These are phyloP conservation scores for Dryas octopetala DNA, from an alignment of 306 rosid species.

Conservation along the genomic window DNA sequence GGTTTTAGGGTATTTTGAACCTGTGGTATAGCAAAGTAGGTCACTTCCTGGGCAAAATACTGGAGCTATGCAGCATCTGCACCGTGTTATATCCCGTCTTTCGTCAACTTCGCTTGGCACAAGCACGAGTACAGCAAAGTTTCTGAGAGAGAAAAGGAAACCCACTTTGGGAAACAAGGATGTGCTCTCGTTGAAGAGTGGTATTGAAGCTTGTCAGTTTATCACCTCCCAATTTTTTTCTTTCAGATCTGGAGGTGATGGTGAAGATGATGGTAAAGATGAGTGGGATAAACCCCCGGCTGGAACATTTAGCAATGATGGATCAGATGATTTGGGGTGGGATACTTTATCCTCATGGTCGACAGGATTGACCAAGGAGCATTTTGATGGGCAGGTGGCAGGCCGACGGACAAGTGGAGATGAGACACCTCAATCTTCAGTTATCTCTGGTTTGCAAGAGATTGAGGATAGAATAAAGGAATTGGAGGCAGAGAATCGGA, in stretches of 20 bases:
- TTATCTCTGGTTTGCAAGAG: conserved; percentile 45
- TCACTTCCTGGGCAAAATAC: neutral
- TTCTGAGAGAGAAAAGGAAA: conserved; percentile 29
- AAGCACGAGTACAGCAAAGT: conserved; percentile 24
- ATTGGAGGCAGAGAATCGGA: conserved; percentile 50
- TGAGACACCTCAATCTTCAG: conserved; percentile 20
- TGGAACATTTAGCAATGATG: conserved; percentile 25
- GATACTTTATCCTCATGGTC: conserved; percentile 66
- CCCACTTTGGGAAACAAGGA: conserved; percentile 9
- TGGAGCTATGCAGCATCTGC: conserved; percentile 41
- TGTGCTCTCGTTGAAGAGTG: conserved; percentile 16
- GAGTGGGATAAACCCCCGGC: conserved; percentile 38
- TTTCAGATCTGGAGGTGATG: conserved; percentile 38
- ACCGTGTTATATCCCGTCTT: conserved; percentile 33
- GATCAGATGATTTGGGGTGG: conserved; percentile 35
- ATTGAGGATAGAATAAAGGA: conserved; percentile 56
- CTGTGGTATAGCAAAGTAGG: neutral
- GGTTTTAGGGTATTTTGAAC: neutral
- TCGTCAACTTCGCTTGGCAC: conserved; percentile 27
- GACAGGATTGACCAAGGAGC: conserved; percentile 64
- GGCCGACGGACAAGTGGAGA: conserved; percentile 24
- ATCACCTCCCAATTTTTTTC: conserved; percentile 32
- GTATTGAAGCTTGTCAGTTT: conserved; percentile 17
- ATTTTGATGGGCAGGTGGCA: conserved; percentile 70
- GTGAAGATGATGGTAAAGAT: conserved; percentile 26